A percentile compares a stretch with the other conserved stretches of the same genome.
Evolutionary conservation across 768 basidiomycete genomes (phyloP).

Genomic region (Lactifluus rugatus): DNA sequence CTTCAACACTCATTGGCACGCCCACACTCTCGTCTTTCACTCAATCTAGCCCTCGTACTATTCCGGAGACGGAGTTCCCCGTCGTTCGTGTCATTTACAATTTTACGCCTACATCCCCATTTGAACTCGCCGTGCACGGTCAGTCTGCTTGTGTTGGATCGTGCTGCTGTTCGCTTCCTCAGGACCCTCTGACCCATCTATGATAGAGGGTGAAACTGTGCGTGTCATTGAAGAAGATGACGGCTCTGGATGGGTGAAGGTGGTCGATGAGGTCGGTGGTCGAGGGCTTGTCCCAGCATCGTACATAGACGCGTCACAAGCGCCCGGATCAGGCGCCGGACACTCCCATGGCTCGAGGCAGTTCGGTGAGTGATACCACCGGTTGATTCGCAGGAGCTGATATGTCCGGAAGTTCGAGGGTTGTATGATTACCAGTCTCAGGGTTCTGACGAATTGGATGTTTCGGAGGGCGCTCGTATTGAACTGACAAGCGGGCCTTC

Average conservation of each 20-base stretch:
- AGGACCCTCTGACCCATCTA: neutral
- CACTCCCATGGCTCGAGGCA: slow-evolving; percentile 32
- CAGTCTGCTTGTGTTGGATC: slow-evolving; percentile 20
- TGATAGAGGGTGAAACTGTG: slow-evolving; percentile 52
- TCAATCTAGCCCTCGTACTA: slow-evolving; percentile 29
- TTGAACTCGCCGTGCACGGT: slow-evolving; percentile 65
- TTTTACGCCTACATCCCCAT: slow-evolving; percentile 64
- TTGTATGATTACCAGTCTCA: slow-evolving; percentile 70
- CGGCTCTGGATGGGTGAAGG: slow-evolving; percentile 82
- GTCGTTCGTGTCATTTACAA: slow-evolving; percentile 62
- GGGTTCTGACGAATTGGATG: slow-evolving; percentile 58
- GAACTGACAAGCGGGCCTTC: slow-evolving; percentile 52
- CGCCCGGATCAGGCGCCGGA: slow-evolving; percentile 17
- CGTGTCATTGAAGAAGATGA: slow-evolving; percentile 71
- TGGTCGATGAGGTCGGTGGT: slow-evolving; percentile 44
- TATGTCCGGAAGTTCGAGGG: slow-evolving; percentile 51
- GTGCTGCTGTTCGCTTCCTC: neutral
- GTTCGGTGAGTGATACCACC: slow-evolving; percentile 36
- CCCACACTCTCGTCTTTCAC: slow-evolving; percentile 53
- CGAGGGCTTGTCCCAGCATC: slow-evolving; percentile 80
- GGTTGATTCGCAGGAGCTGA: slow-evolving; percentile 6
- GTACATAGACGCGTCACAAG: slow-evolving; percentile 40
- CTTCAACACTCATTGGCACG: slow-evolving; percentile 13
- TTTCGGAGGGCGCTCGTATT: slow-evolving; percentile 51
- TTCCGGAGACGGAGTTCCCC: slow-evolving; percentile 37